Conservation (phyloP, 495 filamentous ascomycete genomes). For the Daldinia grandis region DNA sequence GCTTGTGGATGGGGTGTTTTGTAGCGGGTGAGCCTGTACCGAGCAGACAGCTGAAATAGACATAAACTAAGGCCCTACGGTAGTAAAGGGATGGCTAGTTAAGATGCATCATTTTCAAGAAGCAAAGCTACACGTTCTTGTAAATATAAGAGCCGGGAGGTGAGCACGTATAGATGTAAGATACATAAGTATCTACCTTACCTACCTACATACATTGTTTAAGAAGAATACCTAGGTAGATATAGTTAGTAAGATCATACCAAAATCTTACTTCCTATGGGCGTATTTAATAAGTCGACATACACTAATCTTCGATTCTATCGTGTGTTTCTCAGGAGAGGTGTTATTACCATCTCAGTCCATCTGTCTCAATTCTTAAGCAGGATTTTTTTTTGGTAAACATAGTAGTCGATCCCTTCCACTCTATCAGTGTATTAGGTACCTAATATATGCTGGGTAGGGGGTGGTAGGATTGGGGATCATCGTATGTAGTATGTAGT, state of each 20-base stretch:
- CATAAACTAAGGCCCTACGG: not conserved
- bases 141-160: not conserved
- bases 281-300: no score
- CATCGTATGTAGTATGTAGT: no score
- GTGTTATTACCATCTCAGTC: no score
- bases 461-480: not conserved
- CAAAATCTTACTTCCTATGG: not conserved
- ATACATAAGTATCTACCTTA: not conserved
- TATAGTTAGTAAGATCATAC: not conserved
- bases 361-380: no score
- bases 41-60: not conserved
- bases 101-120: not conserved
- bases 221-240: not conserved
- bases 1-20: not conserved
- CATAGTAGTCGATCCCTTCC: no score
- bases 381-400: no score
- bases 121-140: not conserved
- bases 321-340: not conserved
- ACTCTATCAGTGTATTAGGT: no score
- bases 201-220: not conserved
- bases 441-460: no score
- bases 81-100: not conserved
- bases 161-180: not conserved
- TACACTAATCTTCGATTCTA: no score
- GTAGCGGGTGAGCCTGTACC: not conserved